These are phyloP conservation scores for Auricularia sp. DNA, from an alignment of 768 basidiomycete species.

Conservation along the genomic window DNA sequence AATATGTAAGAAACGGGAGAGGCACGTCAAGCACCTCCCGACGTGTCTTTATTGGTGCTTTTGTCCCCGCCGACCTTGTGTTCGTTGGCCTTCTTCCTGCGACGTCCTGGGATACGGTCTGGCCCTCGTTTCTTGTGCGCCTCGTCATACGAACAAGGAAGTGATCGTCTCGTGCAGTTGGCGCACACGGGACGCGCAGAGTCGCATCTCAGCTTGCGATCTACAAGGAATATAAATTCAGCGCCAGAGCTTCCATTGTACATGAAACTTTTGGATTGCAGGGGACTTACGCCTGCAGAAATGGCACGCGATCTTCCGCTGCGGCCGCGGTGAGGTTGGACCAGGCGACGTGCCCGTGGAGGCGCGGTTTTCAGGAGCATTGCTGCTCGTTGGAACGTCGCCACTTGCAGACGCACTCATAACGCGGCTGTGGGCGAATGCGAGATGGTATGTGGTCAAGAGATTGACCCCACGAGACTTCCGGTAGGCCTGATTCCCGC, in stretches of 20 bases:
- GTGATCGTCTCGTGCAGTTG: not conserved
- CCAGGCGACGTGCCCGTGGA: not conserved
- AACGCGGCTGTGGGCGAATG: not conserved
- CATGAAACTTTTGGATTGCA: too few relatives aligned
- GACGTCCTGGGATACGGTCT: not conserved
- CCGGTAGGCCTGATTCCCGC: not conserved
- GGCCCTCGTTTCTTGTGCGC: not conserved
- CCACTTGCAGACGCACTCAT: not conserved
- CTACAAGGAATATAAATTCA: not conserved
- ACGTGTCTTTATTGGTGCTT: not conserved
- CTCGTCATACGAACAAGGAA: not conserved
- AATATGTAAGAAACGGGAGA: too few relatives aligned
- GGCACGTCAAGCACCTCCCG: not conserved
- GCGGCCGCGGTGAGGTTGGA: not conserved
- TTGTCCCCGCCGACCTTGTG: not conserved
- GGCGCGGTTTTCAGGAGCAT: not conserved
- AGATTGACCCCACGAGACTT: not conserved
- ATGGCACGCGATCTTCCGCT: not conserved
- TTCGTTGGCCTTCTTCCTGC: not conserved
- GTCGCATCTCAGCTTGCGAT: constrained; percentile 1
- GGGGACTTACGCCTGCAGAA: not conserved
- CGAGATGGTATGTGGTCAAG: not conserved
- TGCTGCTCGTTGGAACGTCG: not conserved
- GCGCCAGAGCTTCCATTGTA: not conserved
- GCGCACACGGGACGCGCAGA: not conserved